These are phyloP conservation scores for Eurotiales sp. DNA, from an alignment of 2,329 filamentous ascomycete species.

Conservation along the genomic window DNA sequence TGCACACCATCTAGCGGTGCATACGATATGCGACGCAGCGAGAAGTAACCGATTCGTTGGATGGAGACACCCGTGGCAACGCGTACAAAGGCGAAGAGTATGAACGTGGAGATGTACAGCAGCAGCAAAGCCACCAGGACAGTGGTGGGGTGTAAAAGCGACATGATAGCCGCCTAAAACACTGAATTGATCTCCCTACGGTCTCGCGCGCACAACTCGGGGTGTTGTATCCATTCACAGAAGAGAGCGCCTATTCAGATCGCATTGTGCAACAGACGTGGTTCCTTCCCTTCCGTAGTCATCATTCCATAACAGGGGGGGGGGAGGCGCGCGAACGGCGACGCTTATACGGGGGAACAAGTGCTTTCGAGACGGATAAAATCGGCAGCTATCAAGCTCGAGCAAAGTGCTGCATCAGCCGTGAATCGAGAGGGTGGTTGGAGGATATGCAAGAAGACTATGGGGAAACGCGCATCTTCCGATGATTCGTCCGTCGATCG, in stretches of 20 bases:
- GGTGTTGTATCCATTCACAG: conserved; percentile 11
- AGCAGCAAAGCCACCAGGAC: conserved; percentile 81
- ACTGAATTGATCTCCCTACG: neutral
- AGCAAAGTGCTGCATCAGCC: too few species aligned
- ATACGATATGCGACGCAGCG: conserved; percentile 84
- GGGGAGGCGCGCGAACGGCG: neutral
- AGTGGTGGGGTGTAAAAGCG: conserved; percentile 64
- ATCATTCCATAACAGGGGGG: conserved; percentile 3
- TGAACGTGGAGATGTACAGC: conserved; percentile 84
- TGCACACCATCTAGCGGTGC: conserved; percentile 83
- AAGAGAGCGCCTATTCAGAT: conserved; percentile 1
- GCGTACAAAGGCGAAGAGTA: conserved; percentile 87
- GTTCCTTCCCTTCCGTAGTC: conserved; percentile 1
- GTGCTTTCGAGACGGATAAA: too few species aligned
- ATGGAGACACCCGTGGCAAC: conserved; percentile 93
- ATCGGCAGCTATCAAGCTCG: too few species aligned
- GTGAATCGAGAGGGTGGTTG: neutral
- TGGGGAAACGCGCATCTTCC: conserved; percentile 6
- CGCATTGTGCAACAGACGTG: neutral
- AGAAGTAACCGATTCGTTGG: conserved; percentile 89
- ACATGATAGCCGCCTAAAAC: conserved; percentile 33
- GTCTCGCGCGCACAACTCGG: conserved; percentile 2
- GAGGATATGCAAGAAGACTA: neutral
- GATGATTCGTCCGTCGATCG: neutral
- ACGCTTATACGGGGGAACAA: neutral